Evolutionary conservation across 2,329 filamentous ascomycete species (phyloP).

Genomic region (Aotearoamyces nothofagi): DNA sequence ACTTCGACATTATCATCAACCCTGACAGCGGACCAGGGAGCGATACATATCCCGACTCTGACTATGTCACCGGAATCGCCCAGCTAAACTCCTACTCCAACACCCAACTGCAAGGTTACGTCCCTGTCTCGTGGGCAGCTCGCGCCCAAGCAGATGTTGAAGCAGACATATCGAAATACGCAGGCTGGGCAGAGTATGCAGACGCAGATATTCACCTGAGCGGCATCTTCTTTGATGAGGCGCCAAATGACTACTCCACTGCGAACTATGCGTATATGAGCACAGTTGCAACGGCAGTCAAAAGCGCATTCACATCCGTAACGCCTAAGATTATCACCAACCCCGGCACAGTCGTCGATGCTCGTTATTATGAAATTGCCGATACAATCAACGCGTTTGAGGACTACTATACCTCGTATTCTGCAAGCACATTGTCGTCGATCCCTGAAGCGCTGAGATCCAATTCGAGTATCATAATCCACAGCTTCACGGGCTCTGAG

Average conservation of each 20-base stretch:
- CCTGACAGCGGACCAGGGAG: slow-evolving; percentile 17
- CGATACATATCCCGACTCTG: slow-evolving; percentile 16
- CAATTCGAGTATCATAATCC: not conserved
- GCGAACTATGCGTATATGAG: not conserved
- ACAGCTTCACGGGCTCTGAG: not conserved
- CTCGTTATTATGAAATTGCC: not conserved
- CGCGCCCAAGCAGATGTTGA: slow-evolving; percentile 15
- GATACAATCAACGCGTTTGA: not conserved
- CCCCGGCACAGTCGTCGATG: not conserved
- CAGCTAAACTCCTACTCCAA: slow-evolving; percentile 22
- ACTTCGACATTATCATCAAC: slow-evolving; percentile 14
- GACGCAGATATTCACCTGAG: not conserved
- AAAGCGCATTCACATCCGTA: not conserved
- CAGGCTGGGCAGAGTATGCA: not conserved
- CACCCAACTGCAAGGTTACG: slow-evolving; percentile 23
- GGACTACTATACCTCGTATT: not conserved
- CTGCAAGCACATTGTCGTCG: not conserved
- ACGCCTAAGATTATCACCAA: not conserved
- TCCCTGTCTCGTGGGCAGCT: slow-evolving; percentile 18
- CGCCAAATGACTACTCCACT: not conserved
- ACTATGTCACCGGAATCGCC: slow-evolving; percentile 18
- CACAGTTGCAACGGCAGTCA: not conserved
- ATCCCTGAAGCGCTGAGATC: not conserved
- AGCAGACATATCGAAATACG: slow-evolving; percentile 1
- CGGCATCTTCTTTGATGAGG: slow-evolving; percentile 1